Evolutionary conservation across 208 protist species (phyloP), one percentile per base, ranked within the genome.

Genomic region (Acanthamoeba rhysodes): DNA sequence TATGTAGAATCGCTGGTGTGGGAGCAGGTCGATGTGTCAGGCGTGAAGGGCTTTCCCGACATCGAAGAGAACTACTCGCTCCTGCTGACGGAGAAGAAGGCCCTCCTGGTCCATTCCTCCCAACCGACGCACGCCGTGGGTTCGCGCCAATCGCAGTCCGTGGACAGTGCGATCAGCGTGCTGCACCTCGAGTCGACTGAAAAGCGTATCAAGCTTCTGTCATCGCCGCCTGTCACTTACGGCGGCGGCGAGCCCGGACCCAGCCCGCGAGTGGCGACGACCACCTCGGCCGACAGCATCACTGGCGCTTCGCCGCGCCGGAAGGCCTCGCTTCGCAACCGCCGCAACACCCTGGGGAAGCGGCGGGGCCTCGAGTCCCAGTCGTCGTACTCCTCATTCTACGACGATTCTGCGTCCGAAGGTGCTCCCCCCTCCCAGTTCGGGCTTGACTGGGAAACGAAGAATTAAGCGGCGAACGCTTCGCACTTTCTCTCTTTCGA

Each of bases 61-160:
- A 88, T 88, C 6, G 80, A 88, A 8, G 80, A 88, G 34, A 88
- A 64, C 80, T 88, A 88, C 80, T 27, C 50, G 50, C 24, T 88
- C 29, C 37, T 64, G 48, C 53, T 88, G 50, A 55, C 80, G 16
- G 80, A 64, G 34, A 55, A 88, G 50, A 88, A 64, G 80, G 80
- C 48, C 22, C 80, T 88, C 2, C n/a, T 88, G 80, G 53, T 88
- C n/a, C 80, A 88, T 29, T 34, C 80, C 22, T 66, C 80, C 7
- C 80, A 88, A 4, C 27, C 80, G 2, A 8, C 34, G 27, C 50
- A 62, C 50, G 45, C 80, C 18, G 53, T 41, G 12, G 80, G 34
- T 0, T 41, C 80, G 7, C 80, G 80, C 12, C 80, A 88, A 50
- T 88, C 80, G 80, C 80, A 88, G 8, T 88, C 80, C 10, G 24